Base-by-base conservation (phyloP, 768 basidiomycete genomes). In the Glaciozyma antarctica region DNA sequence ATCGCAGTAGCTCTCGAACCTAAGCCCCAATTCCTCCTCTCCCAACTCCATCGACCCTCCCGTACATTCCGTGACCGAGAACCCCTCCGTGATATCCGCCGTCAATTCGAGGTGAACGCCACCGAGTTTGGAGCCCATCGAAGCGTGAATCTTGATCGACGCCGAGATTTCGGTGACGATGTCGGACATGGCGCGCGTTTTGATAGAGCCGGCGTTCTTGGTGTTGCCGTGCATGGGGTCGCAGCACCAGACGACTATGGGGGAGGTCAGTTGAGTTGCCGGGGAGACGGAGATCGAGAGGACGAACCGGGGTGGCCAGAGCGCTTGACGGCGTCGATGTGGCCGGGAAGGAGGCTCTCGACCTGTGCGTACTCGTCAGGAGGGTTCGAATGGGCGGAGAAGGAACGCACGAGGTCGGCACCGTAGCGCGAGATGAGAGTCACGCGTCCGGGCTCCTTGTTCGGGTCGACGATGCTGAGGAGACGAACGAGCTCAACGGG, bases 171-270 rank as follows among this genome's bases (percentile, higher is more conserved):
- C 95, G 62, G 82, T 81, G 59, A 97, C 88, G 75, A 98, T 90
- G 38, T 79, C 78, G 38, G 64, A 58, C 67, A 71, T 66, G 54
- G 91, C 82, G 15, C 91, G 84, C 0, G 93, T 97, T 77, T 97
- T 99, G 66, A 91, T 81, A 19, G 88, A 2, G 76, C 73, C 52
- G 75, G 89, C 32, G 81, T 88, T 88, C 62, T 86, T 82, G 2
- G 93, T 97, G 78, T 97, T 95, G 79, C 93, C 94, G 72, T 98
- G 94, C 94, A 98, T 98, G 3, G 93, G 92, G 77, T 98, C 95
- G 73, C 89, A 93, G 58, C 93, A 82, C 91, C 93, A 98, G 13
- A 86, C 83, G 3, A 95, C 92, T 62, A 45, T 13, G 34, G 10
- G 13, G 17, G 34, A 49, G 34, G 22, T 32, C 6, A 48, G 24